These are phyloP conservation scores for Verticillium dahliae DNA, from an alignment of 2,329 filamentous ascomycete species.

Conservation along the genomic window DNA sequence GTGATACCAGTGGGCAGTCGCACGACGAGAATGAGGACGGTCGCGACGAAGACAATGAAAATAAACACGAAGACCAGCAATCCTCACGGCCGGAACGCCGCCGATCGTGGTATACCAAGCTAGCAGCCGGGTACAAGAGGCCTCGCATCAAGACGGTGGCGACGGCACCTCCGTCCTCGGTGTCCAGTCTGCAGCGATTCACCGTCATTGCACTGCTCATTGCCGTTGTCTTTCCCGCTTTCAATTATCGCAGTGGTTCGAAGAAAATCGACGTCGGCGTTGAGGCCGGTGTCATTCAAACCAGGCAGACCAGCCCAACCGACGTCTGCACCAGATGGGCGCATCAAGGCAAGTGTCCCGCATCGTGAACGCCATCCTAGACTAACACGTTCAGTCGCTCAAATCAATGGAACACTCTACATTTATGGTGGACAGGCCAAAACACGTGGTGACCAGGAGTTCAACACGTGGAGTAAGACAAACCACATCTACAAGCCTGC, in stretches of 20 bases:
- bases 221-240: constrained; percentile 40
- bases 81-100: constrained; percentile 16
- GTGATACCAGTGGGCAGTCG: not conserved
- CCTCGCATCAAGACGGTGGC: constrained; percentile 36
- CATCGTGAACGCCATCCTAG: not conserved
- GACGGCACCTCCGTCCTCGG: constrained; percentile 32
- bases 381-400: constrained; percentile 37
- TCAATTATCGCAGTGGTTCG: constrained; percentile 34
- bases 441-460: constrained; percentile 46
- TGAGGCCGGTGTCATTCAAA: constrained; percentile 37
- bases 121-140: constrained; percentile 24
- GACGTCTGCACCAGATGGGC: constrained; percentile 59
- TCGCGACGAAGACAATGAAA: constrained; percentile 14
- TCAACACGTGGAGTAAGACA: constrained; percentile 62
- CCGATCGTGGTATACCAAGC: constrained; percentile 33
- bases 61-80: constrained; percentile 13
- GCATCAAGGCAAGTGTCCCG: constrained; percentile 44
- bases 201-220: constrained; percentile 43
- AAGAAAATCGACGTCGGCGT: constrained; percentile 32
- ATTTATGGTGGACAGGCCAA: constrained; percentile 67
- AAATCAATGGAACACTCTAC: constrained; percentile 70
- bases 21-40: not conserved
- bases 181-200: constrained; percentile 34
- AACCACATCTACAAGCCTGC: not conserved
- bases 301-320: constrained; percentile 18